Base-by-base conservation (phyloP, 768 basidiomycete genomes). In the Dentipellis fragilis region DNA sequence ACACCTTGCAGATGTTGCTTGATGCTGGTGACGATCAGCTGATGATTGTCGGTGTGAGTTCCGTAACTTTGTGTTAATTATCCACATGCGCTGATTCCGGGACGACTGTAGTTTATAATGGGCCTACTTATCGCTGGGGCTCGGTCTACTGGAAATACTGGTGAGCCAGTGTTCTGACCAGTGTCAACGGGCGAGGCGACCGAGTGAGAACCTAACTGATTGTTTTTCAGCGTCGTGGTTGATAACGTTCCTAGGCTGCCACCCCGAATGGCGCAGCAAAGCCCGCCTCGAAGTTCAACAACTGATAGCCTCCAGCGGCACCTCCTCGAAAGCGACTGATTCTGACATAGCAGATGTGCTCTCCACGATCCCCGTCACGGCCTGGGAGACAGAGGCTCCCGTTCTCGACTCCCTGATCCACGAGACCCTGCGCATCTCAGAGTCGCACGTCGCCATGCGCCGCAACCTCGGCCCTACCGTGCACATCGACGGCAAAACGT, bases 391-490 rank as follows among this genome's bases (percentile, higher is more conserved):
- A 1, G 73, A 81, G 58, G 86, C 80, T 22, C 87, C 87, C 16
- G 73, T 84, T 54, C 74, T 89, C 35, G 87, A 89, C 66, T 75
- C 80, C 46, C 73, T 88, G 63, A 83, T 89, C 63, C 78, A 79
- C 60, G 87, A 90, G 70, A 88, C 87, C 38, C 79, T 87, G 22
- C 83, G 87, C 38, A 71, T 90, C 50, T 85, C 87, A 9, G 84
- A 89, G 72, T 85, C 87, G 45, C 86, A 88, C 68, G 79, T 80
- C 0, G 87, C 87, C 57, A 87, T 89, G 85, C 79, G 87, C 65
- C 79, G 84, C 57, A 89, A 89, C 66, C 69, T 87, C 56, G 87
- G 86, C 16, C 84, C 84, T 61, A 83, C 85, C 56, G 68, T 81
- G 37, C 75, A 81, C 63, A 83, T 90, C 61, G 79, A 84, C 69